Evolutionary conservation across 768 basidiomycete species (phyloP).

Genomic region (Hemileccinum rubropunctum): DNA sequence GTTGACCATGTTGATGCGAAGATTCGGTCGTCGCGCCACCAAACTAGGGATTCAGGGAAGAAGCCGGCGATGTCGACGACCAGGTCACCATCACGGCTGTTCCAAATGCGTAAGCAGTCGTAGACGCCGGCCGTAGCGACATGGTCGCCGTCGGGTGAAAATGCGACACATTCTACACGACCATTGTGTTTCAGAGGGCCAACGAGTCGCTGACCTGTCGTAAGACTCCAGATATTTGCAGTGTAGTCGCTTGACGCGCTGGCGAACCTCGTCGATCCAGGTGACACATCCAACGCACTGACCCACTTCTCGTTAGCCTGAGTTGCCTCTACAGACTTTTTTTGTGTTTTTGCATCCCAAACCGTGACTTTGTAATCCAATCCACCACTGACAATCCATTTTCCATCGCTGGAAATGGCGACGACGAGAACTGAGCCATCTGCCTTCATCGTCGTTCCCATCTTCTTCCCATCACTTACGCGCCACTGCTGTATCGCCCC

Average conservation of each 20-base stretch:
- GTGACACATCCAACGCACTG: slow-evolving; percentile 12
- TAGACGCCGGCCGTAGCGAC: slow-evolving; percentile 8
- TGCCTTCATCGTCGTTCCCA: slow-evolving; percentile 9
- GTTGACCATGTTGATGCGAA: slow-evolving; percentile 6
- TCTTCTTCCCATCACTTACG: slow-evolving; percentile 6
- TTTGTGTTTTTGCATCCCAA: slow-evolving; percentile 11
- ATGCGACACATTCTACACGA: slow-evolving; percentile 10
- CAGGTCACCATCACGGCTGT: slow-evolving; percentile 5
- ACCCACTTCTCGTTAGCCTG: slow-evolving; percentile 1
- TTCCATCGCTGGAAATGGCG: slow-evolving; percentile 12
- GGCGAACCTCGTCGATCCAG: slow-evolving; percentile 15
- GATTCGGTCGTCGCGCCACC: slow-evolving; percentile 16
- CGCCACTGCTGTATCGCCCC: slow-evolving; percentile 13
- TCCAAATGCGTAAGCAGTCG: slow-evolving; percentile 13
- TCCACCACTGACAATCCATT: slow-evolving; percentile 16
- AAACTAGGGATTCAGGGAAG: slow-evolving; percentile 14
- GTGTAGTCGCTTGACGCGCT: slow-evolving; percentile 8
- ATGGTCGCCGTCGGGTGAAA: slow-evolving; percentile 14
- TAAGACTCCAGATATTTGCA: slow-evolving; percentile 11
- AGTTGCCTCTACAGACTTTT: background rate
- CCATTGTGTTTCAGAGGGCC: slow-evolving; percentile 10
- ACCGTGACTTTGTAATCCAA: slow-evolving; percentile 4
- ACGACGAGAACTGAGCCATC: slow-evolving; percentile 7
- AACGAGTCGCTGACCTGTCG: slow-evolving; percentile 10
- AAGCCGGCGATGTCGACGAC: slow-evolving; percentile 1